These are phyloP conservation scores for Arthromyces matolae DNA, from an alignment of 768 basidiomycete species.

Conservation along the genomic window DNA sequence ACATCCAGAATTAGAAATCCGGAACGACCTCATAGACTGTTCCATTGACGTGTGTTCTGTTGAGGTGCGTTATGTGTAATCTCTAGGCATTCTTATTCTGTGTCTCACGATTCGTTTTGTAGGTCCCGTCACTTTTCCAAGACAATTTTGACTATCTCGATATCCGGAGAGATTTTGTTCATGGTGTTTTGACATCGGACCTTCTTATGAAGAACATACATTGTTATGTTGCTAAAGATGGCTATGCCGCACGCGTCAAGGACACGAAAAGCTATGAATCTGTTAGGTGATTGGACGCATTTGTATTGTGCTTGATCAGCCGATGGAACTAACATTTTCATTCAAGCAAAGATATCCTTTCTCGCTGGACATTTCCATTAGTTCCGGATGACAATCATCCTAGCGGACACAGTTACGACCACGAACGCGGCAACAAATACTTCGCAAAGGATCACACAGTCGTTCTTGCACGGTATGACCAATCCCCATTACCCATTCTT, in stretches of 20 bases:
- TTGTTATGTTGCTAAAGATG: constrained; percentile 83
- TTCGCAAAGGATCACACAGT: constrained; percentile 78
- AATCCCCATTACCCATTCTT: not conserved
- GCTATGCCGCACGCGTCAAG: constrained; percentile 90
- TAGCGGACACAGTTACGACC: constrained; percentile 76
- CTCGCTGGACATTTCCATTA: constrained; percentile 92
- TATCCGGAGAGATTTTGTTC: constrained; percentile 88
- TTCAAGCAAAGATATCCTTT: constrained; percentile 83
- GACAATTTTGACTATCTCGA: constrained; percentile 98
- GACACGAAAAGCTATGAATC: constrained; percentile 92
- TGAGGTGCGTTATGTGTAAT: constrained; percentile 51
- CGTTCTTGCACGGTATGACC: constrained; percentile 72
- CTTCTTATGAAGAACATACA: constrained; percentile 92
- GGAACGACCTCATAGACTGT: constrained; percentile 86
- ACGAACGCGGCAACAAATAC: constrained; percentile 86
- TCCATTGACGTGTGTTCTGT: constrained; percentile 92
- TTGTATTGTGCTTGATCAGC: not conserved
- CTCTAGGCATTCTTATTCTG: not conserved
- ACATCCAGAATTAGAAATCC: constrained; percentile 80
- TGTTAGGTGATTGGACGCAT: constrained; percentile 56
- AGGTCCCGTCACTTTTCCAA: constrained; percentile 95
- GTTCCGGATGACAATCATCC: constrained; percentile 95
- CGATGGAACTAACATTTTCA: not conserved
- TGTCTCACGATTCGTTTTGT: constrained; percentile 6
- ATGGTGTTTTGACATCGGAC: constrained; percentile 92